Evolutionary conservation across 129 eudicot genomes (phyloP), one percentile per base, ranked within the genome.

Genomic region (Flaveria bidentis): DNA sequence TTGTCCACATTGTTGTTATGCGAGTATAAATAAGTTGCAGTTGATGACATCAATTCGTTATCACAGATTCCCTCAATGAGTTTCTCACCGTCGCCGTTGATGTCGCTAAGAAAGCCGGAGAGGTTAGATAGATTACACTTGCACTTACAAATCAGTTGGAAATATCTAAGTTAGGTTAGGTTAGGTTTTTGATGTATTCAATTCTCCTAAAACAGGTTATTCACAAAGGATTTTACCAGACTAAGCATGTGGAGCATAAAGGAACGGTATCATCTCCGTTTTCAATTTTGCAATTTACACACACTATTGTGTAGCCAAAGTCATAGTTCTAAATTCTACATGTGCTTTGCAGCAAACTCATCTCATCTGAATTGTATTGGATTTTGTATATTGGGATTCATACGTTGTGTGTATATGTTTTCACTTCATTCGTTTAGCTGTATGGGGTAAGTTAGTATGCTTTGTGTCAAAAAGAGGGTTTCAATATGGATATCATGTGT

Each of bases 31-130:
- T 60, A 60, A 23, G 67, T 13, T 61, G n/a, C 8, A 61, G 13
- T 28, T 10, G 3, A 13, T 61, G 8, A 61, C 5, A 12, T 67
- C 60, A 39, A 52, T 36, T 52, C 22, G 20, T 51, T 22, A 65
- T 51, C 75, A 67, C 72, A 85, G 92, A 80, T 82, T 81, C 89
- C 42, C 65, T 83, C 23, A 77, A 70, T 25, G 89, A 89, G 75
- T 91, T 86, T 61, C 86, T 95, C 53, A 81, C 85, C 53, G 83
- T 64, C 73, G 99, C 97, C 20, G 83, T 91, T 75, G 92, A 89
- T 65, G 99, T 86, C n/a, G 99, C 99, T 68, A 89, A 86, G 80
- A 82, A 76, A 83, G 99, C 99, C 78, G 99, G 99, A 85, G 96
- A 95, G 87, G 99, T 95, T 61, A 33, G 52, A 68, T 45, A 1